Evolutionary conservation across 2,329 filamentous ascomycete species (phyloP).

Genomic region (Ceratocystis diversiconidia): DNA sequence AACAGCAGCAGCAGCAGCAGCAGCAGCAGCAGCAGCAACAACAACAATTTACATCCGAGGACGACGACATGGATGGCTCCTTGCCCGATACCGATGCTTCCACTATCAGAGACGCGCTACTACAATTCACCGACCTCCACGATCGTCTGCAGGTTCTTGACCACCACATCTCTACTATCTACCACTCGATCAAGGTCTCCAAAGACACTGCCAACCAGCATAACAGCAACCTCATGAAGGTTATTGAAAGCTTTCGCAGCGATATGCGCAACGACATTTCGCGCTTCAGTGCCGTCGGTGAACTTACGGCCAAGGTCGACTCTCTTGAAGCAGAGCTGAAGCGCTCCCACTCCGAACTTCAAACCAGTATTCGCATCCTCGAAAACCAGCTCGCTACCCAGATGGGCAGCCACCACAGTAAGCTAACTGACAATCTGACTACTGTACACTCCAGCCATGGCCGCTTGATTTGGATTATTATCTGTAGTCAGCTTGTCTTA

Average conservation of each 20-base stretch:
- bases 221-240: slow-evolving; percentile 33
- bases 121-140: slow-evolving; percentile 73
- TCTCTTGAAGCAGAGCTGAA: slow-evolving; percentile 45
- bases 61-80: slow-evolving; percentile 27
- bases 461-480: slow-evolving; percentile 50
- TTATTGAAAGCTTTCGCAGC: slow-evolving; percentile 33
- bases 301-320: slow-evolving; percentile 33
- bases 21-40: slow-evolving; percentile 26
- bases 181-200: slow-evolving; percentile 39
- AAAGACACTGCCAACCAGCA: slow-evolving; percentile 40
- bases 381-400: slow-evolving; percentile 40
- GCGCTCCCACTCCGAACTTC: slow-evolving; percentile 41
- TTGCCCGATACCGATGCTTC: slow-evolving; percentile 37
- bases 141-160: slow-evolving; percentile 63
- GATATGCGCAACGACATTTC: slow-evolving; percentile 33
- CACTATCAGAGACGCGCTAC: slow-evolving; percentile 34
- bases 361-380: slow-evolving; percentile 35
- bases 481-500: slow-evolving; percentile 61
- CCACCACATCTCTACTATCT: slow-evolving; percentile 52
- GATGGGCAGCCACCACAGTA: slow-evolving; percentile 36
- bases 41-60: slow-evolving; percentile 14
- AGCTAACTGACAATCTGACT: slow-evolving; percentile 35
- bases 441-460: slow-evolving; percentile 37
- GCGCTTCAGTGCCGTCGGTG: slow-evolving; percentile 31
- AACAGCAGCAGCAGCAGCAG: slow-evolving; percentile 24